Base-by-base conservation (phyloP, 1,284 basidiomycete species). In the Anthracocystis panici-leucophaei region DNA sequence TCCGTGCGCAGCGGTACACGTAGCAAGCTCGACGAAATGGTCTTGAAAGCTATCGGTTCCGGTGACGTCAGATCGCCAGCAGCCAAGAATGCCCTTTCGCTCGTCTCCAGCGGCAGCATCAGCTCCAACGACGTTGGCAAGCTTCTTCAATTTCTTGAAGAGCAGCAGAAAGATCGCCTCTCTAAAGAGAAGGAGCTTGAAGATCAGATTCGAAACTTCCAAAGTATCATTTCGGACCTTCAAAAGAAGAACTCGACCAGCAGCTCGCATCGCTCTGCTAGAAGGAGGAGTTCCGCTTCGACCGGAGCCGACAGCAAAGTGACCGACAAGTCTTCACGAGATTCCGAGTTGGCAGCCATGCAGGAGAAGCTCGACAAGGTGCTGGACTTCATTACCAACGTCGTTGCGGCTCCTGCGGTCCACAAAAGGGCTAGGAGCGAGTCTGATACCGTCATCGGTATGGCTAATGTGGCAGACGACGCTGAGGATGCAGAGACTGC, bases 331-430 rank as follows among this genome's bases (percentile, higher is more conserved):
- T 66, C 68, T 16, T 35, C 48, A 12, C 60, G 65, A 8, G 67
- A 69, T 23, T 56, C 70, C 11, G 78, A 78, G 48, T 64, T 81
- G 18, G 73, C 72, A 14, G 70, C 76, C 4, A 76, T 82, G 77
- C 77, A 81, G 48, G 67, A 73, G 57, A 81, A 79, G 62, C 61
- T 82, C 23, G 80, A 81, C 48, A 58, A 57, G 23, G 75, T 82
- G 38, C 69, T 81, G 18, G 63, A 74, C n/a, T 50, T 82, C 5
- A 77, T 82, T 11, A 69, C 70, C 60, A 65, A 70, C 33, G 67
- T 76, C 16, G 65, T 75, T 4, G 59, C 72, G 16, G 48, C 58
- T 42, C 72, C 72, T 16, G 51, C 57, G 4, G 27, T 54, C 16
- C 65, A 74, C 41, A 35, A 50, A 27, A 50, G 65, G 58, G 62